Percentiles rank a stretch among this genome's conserved stretches.
Conservation (phyloP, 2,329 filamentous ascomycete species). For the Monosporascus sp. region DNA sequence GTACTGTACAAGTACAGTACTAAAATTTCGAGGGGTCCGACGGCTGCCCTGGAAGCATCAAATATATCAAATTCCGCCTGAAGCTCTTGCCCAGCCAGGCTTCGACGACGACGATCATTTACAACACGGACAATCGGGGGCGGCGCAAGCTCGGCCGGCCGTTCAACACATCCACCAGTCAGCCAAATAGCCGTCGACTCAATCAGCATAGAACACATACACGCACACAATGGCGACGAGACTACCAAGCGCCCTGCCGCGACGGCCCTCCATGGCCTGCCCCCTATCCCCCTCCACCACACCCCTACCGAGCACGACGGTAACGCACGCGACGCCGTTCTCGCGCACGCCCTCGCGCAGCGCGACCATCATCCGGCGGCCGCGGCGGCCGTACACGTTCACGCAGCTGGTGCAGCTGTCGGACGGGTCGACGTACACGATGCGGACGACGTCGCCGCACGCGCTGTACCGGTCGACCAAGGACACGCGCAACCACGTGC, state of each 20-base stretch:
- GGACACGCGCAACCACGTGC: conserved; percentile 80
- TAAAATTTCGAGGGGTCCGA: neutral
- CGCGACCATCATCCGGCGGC: conserved; percentile 79
- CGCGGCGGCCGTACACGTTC: conserved; percentile 91
- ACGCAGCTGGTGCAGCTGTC: conserved; percentile 93
- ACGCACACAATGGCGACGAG: conserved; percentile 24
- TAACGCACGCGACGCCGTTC: conserved; percentile 9
- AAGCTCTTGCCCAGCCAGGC: no score
- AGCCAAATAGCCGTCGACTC: neutral
- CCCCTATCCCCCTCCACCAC: conserved; percentile 14
- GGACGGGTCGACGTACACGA: conserved; percentile 80
- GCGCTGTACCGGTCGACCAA: conserved; percentile 59
- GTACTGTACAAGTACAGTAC: no score
- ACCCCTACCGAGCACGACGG: conserved; percentile 9
- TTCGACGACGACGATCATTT: no score
- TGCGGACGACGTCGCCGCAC: conserved; percentile 69
- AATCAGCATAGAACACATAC: conserved; percentile 6
- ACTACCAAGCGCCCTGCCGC: conserved; percentile 25
- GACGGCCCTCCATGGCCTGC: conserved; percentile 22
- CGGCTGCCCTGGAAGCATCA: neutral
- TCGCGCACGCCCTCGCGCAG: conserved; percentile 60
- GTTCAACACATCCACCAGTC: neutral
- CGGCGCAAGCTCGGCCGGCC: no score
- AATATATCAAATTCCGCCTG: neutral
- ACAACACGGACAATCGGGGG: no score